A percentile compares a stretch with the other conserved stretches of the same genome.
Evolutionary conservation across 2,329 filamentous ascomycete species (phyloP).

Genomic region (Trichophyton simii): DNA sequence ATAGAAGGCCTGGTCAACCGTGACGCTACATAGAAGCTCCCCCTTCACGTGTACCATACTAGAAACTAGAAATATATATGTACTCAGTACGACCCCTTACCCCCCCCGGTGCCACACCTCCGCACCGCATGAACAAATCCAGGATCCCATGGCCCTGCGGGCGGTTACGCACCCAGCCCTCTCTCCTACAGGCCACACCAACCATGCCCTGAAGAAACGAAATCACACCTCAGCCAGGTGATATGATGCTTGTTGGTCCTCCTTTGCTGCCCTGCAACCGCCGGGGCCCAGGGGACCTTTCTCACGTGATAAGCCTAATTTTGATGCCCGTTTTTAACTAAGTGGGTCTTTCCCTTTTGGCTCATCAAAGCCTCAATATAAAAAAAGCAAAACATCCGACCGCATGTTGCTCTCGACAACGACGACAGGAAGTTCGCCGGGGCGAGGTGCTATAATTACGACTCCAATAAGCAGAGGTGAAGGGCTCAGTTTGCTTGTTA

Average conservation of each 20-base stretch:
- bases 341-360: neutral
- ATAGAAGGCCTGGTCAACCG: conserved; percentile 39
- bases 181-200: neutral
- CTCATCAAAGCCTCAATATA: neutral
- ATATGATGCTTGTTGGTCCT: too few relatives aligned
- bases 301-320: neutral
- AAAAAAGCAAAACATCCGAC: neutral
- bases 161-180: neutral
- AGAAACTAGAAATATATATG: conserved; percentile 2
- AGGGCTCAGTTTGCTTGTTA: neutral
- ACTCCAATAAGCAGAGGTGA: neutral
- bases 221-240: neutral
- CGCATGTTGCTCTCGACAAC: neutral
- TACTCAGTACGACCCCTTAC: neutral
- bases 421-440: neutral
- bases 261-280: neutral
- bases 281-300: neutral
- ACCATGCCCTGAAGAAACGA: neutral
- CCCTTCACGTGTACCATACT: conserved; percentile 3
- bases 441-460: neutral
- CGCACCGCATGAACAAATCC: conserved; percentile 1
- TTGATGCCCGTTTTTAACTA: neutral
- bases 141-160: neutral
- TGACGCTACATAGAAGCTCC: neutral
- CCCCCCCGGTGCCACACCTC: neutral